A percentile compares a stretch with the other conserved stretches of the same genome.
These are phyloP conservation scores for Nyctanthes arbortristis DNA, from an alignment of 257 asterid species.

Conservation along the genomic window DNA sequence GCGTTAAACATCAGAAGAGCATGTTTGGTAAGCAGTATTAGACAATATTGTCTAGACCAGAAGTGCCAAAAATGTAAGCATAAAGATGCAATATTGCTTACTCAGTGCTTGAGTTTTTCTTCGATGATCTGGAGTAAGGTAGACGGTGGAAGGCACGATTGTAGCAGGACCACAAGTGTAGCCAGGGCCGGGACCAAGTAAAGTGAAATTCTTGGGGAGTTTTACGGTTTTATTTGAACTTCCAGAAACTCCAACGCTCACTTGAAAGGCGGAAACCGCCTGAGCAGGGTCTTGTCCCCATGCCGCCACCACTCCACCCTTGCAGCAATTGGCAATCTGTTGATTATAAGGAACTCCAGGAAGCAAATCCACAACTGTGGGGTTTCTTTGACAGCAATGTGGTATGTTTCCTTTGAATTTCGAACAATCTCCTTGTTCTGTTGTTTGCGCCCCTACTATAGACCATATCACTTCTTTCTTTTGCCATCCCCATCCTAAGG, in stretches of 20 bases:
- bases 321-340: conserved; percentile 76
- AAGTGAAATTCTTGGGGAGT: conserved; percentile 63
- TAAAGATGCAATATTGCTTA: conserved; percentile 23
- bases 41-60: background rate
- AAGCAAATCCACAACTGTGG: conserved; percentile 63
- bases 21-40: background rate
- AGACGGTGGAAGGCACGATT: conserved; percentile 67
- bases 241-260: conserved; percentile 71
- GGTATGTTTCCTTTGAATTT: conserved; percentile 73
- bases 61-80: background rate
- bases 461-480: conserved; percentile 86
- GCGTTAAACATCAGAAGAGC: conserved; percentile 15
- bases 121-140: conserved; percentile 55
- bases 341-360: conserved; percentile 85
- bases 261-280: conserved; percentile 70
- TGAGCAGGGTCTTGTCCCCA: conserved; percentile 78
- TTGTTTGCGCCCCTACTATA: conserved; percentile 73
- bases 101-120: conserved; percentile 76
- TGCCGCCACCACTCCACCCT: conserved; percentile 75
- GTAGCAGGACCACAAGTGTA: conserved; percentile 82
- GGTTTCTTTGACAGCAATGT: conserved; percentile 66
- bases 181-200: conserved; percentile 73
- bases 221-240: conserved; percentile 75
- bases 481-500: conserved; percentile 74
- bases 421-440: conserved; percentile 84